Percentiles rank a stretch among this genome's conserved stretches.
These are phyloP conservation scores for Aspergillus sergii DNA, from an alignment of 2,329 filamentous ascomycete species.

Conservation along the genomic window DNA sequence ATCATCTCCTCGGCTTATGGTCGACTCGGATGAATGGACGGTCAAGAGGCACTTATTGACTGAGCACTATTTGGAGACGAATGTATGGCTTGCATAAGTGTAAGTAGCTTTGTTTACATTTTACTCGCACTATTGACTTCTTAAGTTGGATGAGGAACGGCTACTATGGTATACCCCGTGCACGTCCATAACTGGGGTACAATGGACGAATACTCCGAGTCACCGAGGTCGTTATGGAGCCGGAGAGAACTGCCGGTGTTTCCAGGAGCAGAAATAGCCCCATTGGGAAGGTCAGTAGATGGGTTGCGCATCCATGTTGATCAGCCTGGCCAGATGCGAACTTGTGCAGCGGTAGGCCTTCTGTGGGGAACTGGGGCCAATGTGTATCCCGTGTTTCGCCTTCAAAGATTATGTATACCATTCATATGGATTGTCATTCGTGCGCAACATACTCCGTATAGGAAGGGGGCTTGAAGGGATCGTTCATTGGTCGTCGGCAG, in stretches of 20 bases:
- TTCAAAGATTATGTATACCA: neutral
- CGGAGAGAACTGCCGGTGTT: neutral
- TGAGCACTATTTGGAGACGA: neutral
- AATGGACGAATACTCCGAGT: neutral
- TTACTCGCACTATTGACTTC: neutral
- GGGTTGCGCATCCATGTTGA: neutral
- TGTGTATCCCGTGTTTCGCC: neutral
- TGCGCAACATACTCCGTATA: neutral
- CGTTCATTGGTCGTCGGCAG: neutral
- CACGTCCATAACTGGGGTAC: neutral
- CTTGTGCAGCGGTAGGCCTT: too few species aligned
- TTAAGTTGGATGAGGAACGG: neutral
- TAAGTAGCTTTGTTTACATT: neutral
- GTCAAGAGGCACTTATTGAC: neutral
- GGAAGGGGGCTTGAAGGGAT: too few species aligned
- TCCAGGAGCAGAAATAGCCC: neutral
- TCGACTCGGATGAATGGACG: neutral
- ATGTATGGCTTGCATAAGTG: neutral
- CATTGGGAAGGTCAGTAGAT: neutral
- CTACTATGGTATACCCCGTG: neutral
- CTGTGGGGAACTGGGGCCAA: neutral
- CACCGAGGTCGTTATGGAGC: neutral
- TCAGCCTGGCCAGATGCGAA: neutral
- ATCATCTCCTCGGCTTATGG: neutral
- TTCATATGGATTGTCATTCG: neutral